Base-by-base conservation (phyloP, 805 yeast species). In the Lipomyces mesembrius region DNA sequence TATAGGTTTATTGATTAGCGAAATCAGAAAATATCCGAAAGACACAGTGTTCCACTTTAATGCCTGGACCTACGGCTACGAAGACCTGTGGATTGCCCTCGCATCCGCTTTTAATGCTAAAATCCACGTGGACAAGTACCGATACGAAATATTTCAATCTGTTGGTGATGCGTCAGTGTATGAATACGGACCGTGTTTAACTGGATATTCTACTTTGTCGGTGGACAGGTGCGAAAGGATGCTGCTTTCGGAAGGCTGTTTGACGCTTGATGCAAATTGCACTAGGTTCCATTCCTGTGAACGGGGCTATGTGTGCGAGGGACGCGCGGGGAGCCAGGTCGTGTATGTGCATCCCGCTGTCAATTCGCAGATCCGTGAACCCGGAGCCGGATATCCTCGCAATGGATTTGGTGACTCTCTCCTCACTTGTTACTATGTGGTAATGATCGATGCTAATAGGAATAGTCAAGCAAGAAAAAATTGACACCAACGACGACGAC, bases 51-150 rank as follows among this genome's bases (percentile, higher is more conserved):
- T 84, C 65, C 77, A 73, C 59, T 81, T 85, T 59, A 72, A 74
- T 3, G 85, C 83, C 61, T 72, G 75, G 29, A 76, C 77, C 0
- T 73, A 81, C 2, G 89, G 89, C 1, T 85, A 84, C 68, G 90
- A 86, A 71, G 85, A 84, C 61, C 82, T 80, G 0, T 83, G 87
- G 84, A 75, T 80, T 2, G 77, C 78, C 4, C 69, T 84, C 2
- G 74, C 77, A 0, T 60, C 71, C 0, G 58, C 68, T 2, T 74
- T 77, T 55, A 62, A 72, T 1, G 70, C 75, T 1, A 71, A 71
- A 49, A 67, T 80, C 9, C 83, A 81, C 64, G 68, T 77, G 29
- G 79, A 75, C 55, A n/a, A 61, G 2, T 77, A 76, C 55, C 59
- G 71, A 12, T 71, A 62, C 62, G 53, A 70, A 14, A 69, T 78